Evolutionary conservation across 768 basidiomycete species (phyloP).

Genomic region (Termitomyces sp.): DNA sequence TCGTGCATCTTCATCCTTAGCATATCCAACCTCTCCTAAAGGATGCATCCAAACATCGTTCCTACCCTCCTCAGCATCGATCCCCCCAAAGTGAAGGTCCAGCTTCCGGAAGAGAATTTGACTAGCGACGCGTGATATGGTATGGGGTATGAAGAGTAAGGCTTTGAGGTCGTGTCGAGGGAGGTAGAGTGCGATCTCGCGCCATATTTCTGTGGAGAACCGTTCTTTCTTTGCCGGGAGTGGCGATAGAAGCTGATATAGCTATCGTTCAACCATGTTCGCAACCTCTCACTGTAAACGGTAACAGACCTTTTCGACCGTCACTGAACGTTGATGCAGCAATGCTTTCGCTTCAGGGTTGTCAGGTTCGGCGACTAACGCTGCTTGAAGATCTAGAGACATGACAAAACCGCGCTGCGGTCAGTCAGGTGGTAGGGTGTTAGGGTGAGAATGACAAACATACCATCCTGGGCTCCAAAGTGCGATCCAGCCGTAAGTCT

Average conservation of each 20-base stretch:
- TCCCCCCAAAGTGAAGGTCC: slow-evolving; percentile 48
- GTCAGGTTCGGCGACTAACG: slow-evolving; percentile 57
- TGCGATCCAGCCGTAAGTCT: slow-evolving; percentile 55
- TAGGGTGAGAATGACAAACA: slow-evolving; percentile 6
- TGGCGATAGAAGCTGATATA: slow-evolving; percentile 29
- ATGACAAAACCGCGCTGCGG: not conserved
- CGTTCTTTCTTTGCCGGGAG: slow-evolving; percentile 41
- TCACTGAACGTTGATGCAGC: slow-evolving; percentile 47
- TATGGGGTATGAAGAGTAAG: slow-evolving; percentile 58
- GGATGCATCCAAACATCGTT: slow-evolving; percentile 15
- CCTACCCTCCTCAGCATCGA: slow-evolving; percentile 21
- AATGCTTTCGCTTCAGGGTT: slow-evolving; percentile 63
- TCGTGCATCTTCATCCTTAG: slow-evolving; percentile 36
- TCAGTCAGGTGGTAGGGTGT: not conserved
- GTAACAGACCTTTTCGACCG: slow-evolving; percentile 47
- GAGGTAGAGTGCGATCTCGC: slow-evolving; percentile 25
- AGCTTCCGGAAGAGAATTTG: slow-evolving; percentile 55
- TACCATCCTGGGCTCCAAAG: slow-evolving; percentile 64
- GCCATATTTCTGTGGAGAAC: slow-evolving; percentile 69
- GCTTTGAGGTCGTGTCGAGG: slow-evolving; percentile 59
- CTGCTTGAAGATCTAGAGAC: slow-evolving; percentile 57
- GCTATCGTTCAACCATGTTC: not conserved
- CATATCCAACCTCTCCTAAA: slow-evolving; percentile 6
- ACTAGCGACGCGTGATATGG: slow-evolving; percentile 61
- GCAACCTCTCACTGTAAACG: not conserved